phyloP scores from a whole-genome alignment of 192 early-diverging fungal genomes.

The Backusella australiensis region DNA sequence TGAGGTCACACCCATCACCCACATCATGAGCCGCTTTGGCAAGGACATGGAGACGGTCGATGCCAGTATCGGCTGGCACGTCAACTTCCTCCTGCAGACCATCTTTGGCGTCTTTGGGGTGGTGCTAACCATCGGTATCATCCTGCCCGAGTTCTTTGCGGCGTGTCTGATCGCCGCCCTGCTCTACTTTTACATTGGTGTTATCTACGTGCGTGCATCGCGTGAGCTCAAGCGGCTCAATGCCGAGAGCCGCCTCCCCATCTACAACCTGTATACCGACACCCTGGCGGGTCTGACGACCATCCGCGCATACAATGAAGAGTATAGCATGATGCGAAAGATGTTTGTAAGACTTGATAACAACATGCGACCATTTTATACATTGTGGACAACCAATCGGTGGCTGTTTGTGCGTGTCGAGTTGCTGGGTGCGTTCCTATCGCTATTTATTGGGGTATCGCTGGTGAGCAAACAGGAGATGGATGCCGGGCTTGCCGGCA shows the following conservation, averaged over 20 bases:
- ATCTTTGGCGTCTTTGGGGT: constrained; percentile 41
- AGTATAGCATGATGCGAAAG: constrained; percentile 61
- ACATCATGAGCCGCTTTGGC: constrained; percentile 82
- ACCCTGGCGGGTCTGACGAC: constrained; percentile 61
- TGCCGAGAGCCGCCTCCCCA: constrained; percentile 65
- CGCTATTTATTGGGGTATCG: constrained; percentile 49
- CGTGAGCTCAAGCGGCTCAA: constrained; percentile 81
- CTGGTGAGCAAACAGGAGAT: constrained; percentile 56
- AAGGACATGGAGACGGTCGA: constrained; percentile 80
- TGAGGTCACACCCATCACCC: constrained; percentile 71
- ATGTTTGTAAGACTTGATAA: constrained; percentile 58
- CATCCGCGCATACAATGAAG: constrained; percentile 76
- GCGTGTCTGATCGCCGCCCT: constrained; percentile 19
- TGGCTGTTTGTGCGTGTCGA: constrained; percentile 34
- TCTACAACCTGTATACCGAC: constrained; percentile 66
- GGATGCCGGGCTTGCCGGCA: constrained; percentile 81
- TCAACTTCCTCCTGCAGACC: constrained; percentile 45
- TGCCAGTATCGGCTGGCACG: constrained; percentile 37
- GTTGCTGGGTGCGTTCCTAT: constrained; percentile 17
- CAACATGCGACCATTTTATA: constrained; percentile 80
- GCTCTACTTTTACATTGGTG: constrained; percentile 23
- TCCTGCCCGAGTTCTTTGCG: constrained; percentile 46
- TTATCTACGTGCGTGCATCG: constrained; percentile 35
- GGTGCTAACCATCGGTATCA: constrained; percentile 43
- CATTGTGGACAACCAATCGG: constrained; percentile 72